Conservation (phyloP, 2,329 filamentous ascomycete genomes). For the Neonectria magnoliae region DNA sequence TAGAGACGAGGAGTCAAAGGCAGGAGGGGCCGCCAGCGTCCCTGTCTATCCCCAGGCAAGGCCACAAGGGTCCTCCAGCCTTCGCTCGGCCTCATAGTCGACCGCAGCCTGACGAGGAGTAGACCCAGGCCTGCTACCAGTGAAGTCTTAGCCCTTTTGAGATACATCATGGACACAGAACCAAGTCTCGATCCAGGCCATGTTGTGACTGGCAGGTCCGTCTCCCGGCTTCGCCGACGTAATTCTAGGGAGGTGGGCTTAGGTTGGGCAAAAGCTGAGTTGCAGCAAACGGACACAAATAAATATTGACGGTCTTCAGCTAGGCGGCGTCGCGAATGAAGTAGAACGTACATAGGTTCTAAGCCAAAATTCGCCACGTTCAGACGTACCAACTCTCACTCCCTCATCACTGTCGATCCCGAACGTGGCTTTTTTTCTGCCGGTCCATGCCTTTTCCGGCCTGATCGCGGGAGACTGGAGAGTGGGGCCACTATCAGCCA, state of each 20-base stretch:
- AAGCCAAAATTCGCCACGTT: neutral
- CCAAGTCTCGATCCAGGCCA: neutral
- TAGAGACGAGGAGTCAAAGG: neutral
- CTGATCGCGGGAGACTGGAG: neutral
- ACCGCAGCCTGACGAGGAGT: neutral
- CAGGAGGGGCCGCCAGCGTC: neutral
- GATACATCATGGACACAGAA: neutral
- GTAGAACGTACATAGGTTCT: neutral
- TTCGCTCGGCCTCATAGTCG: neutral
- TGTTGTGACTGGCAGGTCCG: neutral
- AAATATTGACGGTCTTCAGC: neutral
- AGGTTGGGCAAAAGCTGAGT: neutral
- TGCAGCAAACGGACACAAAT: neutral
- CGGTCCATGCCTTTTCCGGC: conserved; percentile 12
- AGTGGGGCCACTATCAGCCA: neutral
- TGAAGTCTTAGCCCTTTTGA: neutral
- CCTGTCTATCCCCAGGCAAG: neutral
- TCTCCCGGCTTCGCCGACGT: neutral
- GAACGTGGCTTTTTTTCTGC: conserved; percentile 4
- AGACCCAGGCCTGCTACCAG: neutral
- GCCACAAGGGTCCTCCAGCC: neutral
- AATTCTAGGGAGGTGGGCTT: neutral
- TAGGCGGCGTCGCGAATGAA: neutral
- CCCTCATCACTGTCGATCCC: neutral
- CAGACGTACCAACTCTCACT: neutral